phyloP scores from a whole-genome alignment of 1,284 basidiomycete genomes.

The Microbotryum intermedium region DNA sequence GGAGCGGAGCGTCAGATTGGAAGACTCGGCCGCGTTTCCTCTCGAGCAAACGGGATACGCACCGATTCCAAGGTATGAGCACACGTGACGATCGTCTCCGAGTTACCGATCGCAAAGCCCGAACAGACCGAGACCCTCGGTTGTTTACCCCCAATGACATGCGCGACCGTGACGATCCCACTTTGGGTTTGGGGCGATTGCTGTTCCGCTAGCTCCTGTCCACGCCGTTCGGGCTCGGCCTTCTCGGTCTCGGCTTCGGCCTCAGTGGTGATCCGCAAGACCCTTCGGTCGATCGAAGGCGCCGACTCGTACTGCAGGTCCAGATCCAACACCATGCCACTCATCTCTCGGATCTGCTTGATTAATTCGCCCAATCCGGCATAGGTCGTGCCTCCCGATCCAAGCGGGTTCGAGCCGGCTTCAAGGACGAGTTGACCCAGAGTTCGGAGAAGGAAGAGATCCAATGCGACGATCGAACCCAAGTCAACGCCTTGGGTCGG shows the following conservation, averaged over 20 bases:
- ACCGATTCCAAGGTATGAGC: constrained; percentile 61
- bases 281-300: background rate
- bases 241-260: too few species aligned
- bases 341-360: background rate
- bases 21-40: too few species aligned
- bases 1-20: background rate
- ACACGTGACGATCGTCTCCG: constrained; percentile 50
- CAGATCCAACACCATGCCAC: background rate
- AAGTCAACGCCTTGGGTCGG: background rate
- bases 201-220: too few species aligned
- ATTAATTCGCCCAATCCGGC: background rate
- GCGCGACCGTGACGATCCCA: constrained; percentile 53
- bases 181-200: too few species aligned
- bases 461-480: background rate
- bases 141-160: constrained; percentile 45
- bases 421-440: background rate
- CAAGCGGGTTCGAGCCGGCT: background rate
- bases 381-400: too few species aligned
- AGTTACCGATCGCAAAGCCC: constrained; percentile 50
- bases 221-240: too few species aligned
- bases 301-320: constrained; percentile 11
- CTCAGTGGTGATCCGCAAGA: background rate
- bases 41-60: constrained; percentile 30
- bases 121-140: constrained; percentile 52
- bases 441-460: constrained; percentile 6